Evolutionary conservation across 2,329 filamentous ascomycete genomes (phyloP).

Genomic region (Claviceps citrina): DNA sequence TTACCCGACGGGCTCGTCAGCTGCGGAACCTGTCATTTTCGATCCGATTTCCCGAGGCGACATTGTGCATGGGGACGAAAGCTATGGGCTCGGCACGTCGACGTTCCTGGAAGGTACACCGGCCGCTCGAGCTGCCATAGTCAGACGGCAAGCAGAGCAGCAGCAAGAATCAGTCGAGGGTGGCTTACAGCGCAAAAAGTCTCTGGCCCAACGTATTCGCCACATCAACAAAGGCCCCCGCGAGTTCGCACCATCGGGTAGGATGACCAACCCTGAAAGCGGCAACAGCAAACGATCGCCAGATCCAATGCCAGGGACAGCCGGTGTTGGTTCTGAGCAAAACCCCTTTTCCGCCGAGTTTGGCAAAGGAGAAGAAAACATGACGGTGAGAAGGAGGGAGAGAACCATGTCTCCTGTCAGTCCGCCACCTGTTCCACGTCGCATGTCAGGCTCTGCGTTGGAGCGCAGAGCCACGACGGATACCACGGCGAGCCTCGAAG

Average conservation of each 20-base stretch:
- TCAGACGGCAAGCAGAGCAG: conserved; percentile 57
- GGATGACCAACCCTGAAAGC: conserved; percentile 41
- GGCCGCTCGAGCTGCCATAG: conserved; percentile 64
- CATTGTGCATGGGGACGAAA: conserved; percentile 70
- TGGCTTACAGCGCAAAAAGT: conserved; percentile 80
- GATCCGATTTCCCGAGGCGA: conserved; percentile 54
- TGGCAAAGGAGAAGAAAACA: conserved; percentile 37
- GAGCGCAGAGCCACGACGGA: conserved; percentile 54
- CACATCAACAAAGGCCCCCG: conserved; percentile 62
- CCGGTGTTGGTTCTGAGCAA: conserved; percentile 20
- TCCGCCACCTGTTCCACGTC: conserved; percentile 33
- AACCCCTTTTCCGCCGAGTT: conserved; percentile 83
- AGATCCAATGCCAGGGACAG: conserved; percentile 20
- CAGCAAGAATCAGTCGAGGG: conserved; percentile 39
- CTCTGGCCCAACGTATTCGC: conserved; percentile 78
- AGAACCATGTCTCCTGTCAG: conserved; percentile 36
- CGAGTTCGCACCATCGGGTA: conserved; percentile 41
- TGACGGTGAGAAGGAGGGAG: conserved; percentile 28
- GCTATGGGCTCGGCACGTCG: conserved; percentile 73
- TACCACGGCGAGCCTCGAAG: conserved; percentile 22
- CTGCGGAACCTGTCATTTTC: conserved; percentile 38
- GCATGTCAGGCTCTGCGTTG: conserved; percentile 27
- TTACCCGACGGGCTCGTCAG: conserved; percentile 10
- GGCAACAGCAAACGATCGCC: conserved; percentile 27
- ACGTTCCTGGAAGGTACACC: conserved; percentile 93